Base-by-base conservation (phyloP, 495 filamentous ascomycete genomes). In the Xylaria longipes region DNA sequence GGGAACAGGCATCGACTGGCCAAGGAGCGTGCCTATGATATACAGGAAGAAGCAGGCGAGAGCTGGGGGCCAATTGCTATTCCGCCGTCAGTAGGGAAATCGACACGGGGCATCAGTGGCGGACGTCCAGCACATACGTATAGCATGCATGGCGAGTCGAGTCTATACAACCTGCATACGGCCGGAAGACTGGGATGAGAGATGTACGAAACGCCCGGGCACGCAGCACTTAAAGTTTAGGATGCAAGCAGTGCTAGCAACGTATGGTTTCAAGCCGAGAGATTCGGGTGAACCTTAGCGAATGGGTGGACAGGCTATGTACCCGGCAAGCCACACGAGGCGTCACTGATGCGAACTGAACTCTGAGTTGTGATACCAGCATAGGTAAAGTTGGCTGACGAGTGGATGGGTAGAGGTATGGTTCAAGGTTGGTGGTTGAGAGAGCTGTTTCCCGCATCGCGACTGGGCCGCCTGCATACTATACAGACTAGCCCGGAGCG, bases 131-230 rank as follows among this genome's bases (percentile, higher is more conserved):
- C 22, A 63, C 60, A 15, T 25, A 63, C 60, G 25, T 25, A 63
- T 63, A 25, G 60, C 60, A 63, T 63, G 60, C 60, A 63, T 41
- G 60, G 60, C 60, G 37, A 63, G 37, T 15, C 22, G 57, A 60
- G 33, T 60, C 17, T n/a, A 35, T 60, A 20, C 17, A 1, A 12
- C 31, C 33, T 60, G 20, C 57, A 37, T 43, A 63, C 20, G 20
- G 27, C 35, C n/a, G 5, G n/a, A 61, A 7, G 20, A 63, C 22
- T 27, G 27, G 60, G 11, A 43, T 37, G 57, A 17, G 27, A 35
- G 54, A 35, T 58, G 54, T 35, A 35, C 35, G 22, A 14, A 5
- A 17, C n/a, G n/a, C n/a, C n/a, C n/a, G n/a, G n/a, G n/a, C n/a
- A n/a, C n/a, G n/a, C n/a, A 25, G 9, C 48, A 7, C 41, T 45